phyloP scores from a whole-genome alignment of 768 basidiomycete genomes.

The Pleurotus pulmonarius region DNA sequence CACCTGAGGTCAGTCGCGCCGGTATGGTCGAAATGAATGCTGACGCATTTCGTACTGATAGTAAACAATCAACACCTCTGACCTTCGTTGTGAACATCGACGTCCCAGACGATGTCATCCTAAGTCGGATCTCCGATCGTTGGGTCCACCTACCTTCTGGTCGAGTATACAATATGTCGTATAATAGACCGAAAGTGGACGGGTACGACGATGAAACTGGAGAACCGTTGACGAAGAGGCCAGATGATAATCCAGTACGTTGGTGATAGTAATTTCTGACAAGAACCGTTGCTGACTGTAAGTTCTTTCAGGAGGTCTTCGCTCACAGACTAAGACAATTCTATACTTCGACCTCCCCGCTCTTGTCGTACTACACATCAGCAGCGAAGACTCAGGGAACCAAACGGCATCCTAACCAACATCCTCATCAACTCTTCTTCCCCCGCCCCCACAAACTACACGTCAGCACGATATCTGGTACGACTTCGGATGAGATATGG shows the following conservation, averaged over 20 bases:
- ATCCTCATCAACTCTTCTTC: conserved; percentile 50
- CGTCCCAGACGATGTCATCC: conserved; percentile 83
- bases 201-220: conserved; percentile 86
- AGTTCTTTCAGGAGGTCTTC: conserved; percentile 61
- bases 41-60: conserved; percentile 21
- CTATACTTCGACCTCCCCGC: conserved; percentile 75
- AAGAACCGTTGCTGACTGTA: not conserved
- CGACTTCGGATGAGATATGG: conserved; percentile 89
- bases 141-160: conserved; percentile 89
- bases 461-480: conserved; percentile 61
- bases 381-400: conserved; percentile 16
- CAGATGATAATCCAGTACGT: conserved; percentile 86
- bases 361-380: conserved; percentile 67
- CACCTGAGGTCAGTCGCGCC: conserved; percentile 57
- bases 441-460: conserved; percentile 41
- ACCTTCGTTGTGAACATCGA: conserved; percentile 84
- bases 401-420: conserved; percentile 31
- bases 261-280: too few species aligned
- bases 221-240: conserved; percentile 81
- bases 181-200: conserved; percentile 76
- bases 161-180: conserved; percentile 85
- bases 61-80: conserved; percentile 60
- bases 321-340: conserved; percentile 72
- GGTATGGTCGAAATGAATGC: not conserved
- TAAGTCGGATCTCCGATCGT: conserved; percentile 83